Evolutionary conservation across 2,329 filamentous ascomycete genomes (phyloP).

Genomic region (Aspergillus aculeatus): DNA sequence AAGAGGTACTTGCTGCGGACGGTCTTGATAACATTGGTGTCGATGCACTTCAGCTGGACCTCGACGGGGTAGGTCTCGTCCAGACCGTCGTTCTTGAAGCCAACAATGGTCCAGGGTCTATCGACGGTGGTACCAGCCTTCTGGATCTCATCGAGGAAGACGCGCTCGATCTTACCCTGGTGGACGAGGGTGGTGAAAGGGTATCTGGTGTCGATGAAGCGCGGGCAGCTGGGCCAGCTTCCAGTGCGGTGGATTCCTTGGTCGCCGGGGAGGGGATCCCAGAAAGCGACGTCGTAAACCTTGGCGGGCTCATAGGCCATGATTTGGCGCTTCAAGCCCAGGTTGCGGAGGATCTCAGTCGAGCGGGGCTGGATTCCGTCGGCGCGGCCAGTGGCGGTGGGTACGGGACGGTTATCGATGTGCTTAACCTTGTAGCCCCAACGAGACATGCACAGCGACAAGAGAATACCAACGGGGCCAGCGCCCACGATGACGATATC

Average conservation of each 20-base stretch:
- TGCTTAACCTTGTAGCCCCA: constrained; percentile 97
- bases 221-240: constrained; percentile 83
- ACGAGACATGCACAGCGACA: constrained; percentile 82
- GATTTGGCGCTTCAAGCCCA: constrained; percentile 82
- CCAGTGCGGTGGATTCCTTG: constrained; percentile 61
- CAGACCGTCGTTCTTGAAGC: constrained; percentile 59
- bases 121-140: constrained; percentile 58
- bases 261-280: constrained; percentile 55
- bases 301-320: constrained; percentile 86
- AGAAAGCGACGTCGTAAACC: constrained; percentile 71
- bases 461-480: constrained; percentile 81
- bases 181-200: constrained; percentile 64
- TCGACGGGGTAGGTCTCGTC: constrained; percentile 74
- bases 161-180: constrained; percentile 62
- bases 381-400: constrained; percentile 80
- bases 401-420: constrained; percentile 84
- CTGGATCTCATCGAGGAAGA: constrained; percentile 61
- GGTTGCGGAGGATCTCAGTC: constrained; percentile 80
- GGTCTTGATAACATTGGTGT: constrained; percentile 68
- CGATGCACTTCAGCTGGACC: constrained; percentile 73
- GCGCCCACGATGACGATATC: constrained; percentile 82
- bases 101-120: constrained; percentile 61
- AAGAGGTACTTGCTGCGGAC: constrained; percentile 63
- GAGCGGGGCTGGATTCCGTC: constrained; percentile 91
- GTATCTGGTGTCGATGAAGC: constrained; percentile 68